These are phyloP conservation scores for Phaeomoniella chlamydospora DNA, from an alignment of 2,329 filamentous ascomycete species.

Conservation along the genomic window DNA sequence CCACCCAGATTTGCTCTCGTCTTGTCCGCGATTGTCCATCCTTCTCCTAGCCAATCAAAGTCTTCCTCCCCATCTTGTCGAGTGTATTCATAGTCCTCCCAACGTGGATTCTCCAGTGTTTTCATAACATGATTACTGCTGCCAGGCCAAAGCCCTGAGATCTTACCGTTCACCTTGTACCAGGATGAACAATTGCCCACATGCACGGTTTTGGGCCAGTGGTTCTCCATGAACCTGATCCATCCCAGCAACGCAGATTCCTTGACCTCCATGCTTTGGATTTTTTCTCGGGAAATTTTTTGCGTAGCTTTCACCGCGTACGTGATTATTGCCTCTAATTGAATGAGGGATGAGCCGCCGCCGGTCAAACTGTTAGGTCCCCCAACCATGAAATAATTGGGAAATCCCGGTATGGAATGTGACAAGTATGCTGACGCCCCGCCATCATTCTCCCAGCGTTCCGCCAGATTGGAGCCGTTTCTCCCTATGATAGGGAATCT, in stretches of 20 bases:
- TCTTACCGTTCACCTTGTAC: too few species aligned
- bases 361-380: conserved; percentile 3
- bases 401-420: conserved; percentile 29
- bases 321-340: too few species aligned
- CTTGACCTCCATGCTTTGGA: too few species aligned
- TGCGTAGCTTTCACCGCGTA: background rate
- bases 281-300: too few species aligned
- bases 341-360: too few species aligned
- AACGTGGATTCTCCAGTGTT: conserved; percentile 10
- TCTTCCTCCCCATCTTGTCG: conserved; percentile 4
- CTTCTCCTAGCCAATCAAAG: too few species aligned
- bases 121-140: conserved; percentile 14
- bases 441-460: conserved; percentile 22
- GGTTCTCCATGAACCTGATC: too few species aligned
- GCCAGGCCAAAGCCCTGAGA: too few species aligned
- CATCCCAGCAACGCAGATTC: too few species aligned
- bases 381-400: conserved; percentile 32
- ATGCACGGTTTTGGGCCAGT: too few species aligned
- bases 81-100: conserved; percentile 12
- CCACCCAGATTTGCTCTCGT: conserved; percentile 7
- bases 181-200: too few species aligned
- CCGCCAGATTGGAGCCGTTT: conserved; percentile 23
- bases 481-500: conserved; percentile 25
- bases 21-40: background rate
- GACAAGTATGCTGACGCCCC: conserved; percentile 23